Conservation (phyloP, 495 filamentous ascomycete genomes). For the Penicillium daleae region DNA sequence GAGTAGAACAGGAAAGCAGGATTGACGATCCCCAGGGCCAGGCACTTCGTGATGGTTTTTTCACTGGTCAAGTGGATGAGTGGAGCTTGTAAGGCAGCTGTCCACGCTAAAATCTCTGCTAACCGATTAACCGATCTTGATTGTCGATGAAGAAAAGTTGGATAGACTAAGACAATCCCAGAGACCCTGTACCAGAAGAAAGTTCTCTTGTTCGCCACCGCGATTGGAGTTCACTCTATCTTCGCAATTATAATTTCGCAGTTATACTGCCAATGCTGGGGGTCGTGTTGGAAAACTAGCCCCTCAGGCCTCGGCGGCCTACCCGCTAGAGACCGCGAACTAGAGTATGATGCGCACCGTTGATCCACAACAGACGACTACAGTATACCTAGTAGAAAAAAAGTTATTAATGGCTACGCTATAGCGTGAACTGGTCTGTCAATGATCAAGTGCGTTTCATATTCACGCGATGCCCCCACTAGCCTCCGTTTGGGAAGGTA, state of each 20-base stretch:
- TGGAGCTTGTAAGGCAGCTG: conserved; percentile 9
- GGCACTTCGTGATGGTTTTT: conserved; percentile 1
- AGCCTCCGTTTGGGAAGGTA: conserved; percentile 1
- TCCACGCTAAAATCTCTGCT: conserved; percentile 13
- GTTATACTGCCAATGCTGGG: background rate
- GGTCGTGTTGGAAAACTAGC: background rate
- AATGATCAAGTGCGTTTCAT: conserved; percentile 1
- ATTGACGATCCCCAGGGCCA: conserved; percentile 6
- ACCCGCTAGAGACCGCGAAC: background rate
- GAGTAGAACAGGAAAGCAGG: conserved; percentile 6
- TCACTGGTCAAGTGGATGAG: background rate
- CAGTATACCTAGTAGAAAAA: background rate
- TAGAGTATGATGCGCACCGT: background rate
- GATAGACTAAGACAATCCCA: background rate
- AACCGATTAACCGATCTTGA: conserved; percentile 6
- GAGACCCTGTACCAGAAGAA: background rate
- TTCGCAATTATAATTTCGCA: background rate
- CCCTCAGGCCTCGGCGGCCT: too few species aligned
- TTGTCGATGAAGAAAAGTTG: background rate
- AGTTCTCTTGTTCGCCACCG: background rate
- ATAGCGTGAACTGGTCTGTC: background rate
- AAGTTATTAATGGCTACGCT: background rate
- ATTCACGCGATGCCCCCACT: background rate
- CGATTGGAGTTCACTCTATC: background rate
- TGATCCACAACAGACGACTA: background rate